Conservation (phyloP, 345 rosid genomes). For the Sonneratia alba region DNA sequence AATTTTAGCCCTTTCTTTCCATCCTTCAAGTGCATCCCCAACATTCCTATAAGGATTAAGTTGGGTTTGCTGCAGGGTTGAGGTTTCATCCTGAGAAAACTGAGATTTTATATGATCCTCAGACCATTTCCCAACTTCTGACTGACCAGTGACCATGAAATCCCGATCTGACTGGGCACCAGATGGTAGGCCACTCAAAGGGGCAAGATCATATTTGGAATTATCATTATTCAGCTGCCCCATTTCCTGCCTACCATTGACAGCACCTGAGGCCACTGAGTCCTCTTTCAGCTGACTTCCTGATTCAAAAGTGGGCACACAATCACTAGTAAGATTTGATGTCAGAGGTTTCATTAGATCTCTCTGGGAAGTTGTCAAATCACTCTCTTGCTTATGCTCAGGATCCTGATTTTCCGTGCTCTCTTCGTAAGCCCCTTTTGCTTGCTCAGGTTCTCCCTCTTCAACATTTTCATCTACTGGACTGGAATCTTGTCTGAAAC, state of each 20-base stretch:
- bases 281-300: constrained; percentile 43
- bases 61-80: constrained; percentile 34
- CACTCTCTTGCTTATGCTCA: constrained; percentile 24
- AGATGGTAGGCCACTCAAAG: constrained; percentile 40
- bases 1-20: constrained; percentile 84
- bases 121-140: constrained; percentile 39
- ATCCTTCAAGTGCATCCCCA: constrained; percentile 83
- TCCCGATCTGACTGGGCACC: constrained; percentile 29
- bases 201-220: constrained; percentile 33
- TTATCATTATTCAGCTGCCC: constrained; percentile 31
- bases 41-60: constrained; percentile 71
- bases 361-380: constrained; percentile 26
- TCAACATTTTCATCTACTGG: constrained; percentile 37
- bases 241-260: constrained; percentile 40
- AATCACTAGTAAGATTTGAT: constrained; percentile 26
- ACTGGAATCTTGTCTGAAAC: constrained; percentile 25
- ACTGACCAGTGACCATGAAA: constrained; percentile 35
- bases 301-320: constrained; percentile 37
- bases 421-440: constrained; percentile 27
- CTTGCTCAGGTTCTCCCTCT: constrained; percentile 31
- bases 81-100: constrained; percentile 34
- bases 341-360: constrained; percentile 27
- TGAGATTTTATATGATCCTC: constrained; percentile 34
- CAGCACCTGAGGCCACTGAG: constrained; percentile 30
- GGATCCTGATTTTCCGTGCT: constrained; percentile 17